Evolutionary conservation across 805 yeast species (phyloP).

Genomic region (Barnettozyma vustinii): DNA sequence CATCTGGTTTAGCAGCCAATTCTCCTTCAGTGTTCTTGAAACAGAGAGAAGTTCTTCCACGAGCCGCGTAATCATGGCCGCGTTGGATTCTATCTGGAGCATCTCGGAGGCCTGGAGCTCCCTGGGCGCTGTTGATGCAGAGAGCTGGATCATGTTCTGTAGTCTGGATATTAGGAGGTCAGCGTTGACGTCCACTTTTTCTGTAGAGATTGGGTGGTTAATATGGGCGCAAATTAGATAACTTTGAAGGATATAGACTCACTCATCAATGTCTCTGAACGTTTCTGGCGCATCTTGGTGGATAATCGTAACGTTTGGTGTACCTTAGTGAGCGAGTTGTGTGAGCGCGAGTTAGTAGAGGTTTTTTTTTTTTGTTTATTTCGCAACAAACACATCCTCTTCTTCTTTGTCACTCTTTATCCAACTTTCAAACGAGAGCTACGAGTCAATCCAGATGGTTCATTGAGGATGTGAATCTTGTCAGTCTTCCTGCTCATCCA

Average conservation of each 20-base stretch:
- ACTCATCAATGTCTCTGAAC: slow-evolving; percentile 36
- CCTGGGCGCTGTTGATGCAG: slow-evolving; percentile 30
- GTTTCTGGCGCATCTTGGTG: slow-evolving; percentile 34
- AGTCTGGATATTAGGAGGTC: slow-evolving; percentile 47
- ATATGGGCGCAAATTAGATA: background rate
- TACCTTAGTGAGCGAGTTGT: too few relatives aligned
- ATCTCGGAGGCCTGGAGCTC: slow-evolving; percentile 44
- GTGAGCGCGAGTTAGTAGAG: too few relatives aligned
- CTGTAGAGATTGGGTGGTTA: slow-evolving; percentile 20
- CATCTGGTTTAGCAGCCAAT: slow-evolving; percentile 53
- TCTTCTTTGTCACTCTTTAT: too few relatives aligned
- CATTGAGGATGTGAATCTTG: too few relatives aligned
- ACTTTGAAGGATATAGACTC: slow-evolving; percentile 14
- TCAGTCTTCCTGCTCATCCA: too few relatives aligned
- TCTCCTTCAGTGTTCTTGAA: slow-evolving; percentile 44
- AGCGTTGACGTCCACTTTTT: slow-evolving; percentile 45
- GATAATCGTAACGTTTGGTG: too few relatives aligned
- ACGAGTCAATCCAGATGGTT: too few relatives aligned
- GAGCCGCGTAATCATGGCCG: slow-evolving; percentile 43
- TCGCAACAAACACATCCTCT: too few relatives aligned
- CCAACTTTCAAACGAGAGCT: too few relatives aligned
- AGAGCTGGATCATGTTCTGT: slow-evolving; percentile 45
- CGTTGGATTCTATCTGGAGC: slow-evolving; percentile 49
- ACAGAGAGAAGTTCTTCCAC: slow-evolving; percentile 48
- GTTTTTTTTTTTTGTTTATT: too few relatives aligned